Evolutionary conservation across 164 flowering plant genomes (phyloP).

Genomic region (Annona cherimola): DNA sequence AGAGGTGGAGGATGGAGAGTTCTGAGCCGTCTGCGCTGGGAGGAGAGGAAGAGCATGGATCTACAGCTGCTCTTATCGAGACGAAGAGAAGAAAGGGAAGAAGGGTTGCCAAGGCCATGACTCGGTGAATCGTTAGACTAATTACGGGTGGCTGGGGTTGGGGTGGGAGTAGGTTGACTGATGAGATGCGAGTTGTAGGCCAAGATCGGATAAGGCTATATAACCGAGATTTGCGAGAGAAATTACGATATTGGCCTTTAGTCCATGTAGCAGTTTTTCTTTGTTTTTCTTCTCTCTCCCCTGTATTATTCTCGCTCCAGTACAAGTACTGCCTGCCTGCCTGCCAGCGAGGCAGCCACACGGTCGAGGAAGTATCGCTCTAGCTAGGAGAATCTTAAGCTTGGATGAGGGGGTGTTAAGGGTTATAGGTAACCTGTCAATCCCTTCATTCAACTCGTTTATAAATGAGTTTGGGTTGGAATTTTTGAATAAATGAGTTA

Average conservation of each 20-base stretch:
- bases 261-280: not conserved
- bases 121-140: not conserved
- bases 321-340: too few relatives aligned
- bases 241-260: not conserved
- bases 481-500: too few relatives aligned
- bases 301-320: too few relatives aligned
- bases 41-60: slow-evolving; percentile 35
- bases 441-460: too few relatives aligned
- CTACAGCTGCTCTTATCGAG: slow-evolving; percentile 21
- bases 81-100: slow-evolving; percentile 28
- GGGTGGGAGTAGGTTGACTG: not conserved
- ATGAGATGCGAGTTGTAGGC: not conserved
- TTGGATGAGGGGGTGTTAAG: too few relatives aligned
- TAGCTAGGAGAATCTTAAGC: too few relatives aligned
- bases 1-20: slow-evolving; percentile 61
- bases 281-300: not conserved
- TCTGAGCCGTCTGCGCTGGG: slow-evolving; percentile 35
- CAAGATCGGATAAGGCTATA: not conserved
- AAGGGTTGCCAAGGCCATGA: slow-evolving; percentile 27
- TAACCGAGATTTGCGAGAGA: not conserved
- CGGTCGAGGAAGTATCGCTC: too few relatives aligned
- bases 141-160: not conserved
- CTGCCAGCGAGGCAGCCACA: too few relatives aligned
- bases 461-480: too few relatives aligned
- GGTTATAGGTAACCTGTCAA: too few relatives aligned